A percentile compares a stretch with the other conserved stretches of the same genome.
phyloP scores from a whole-genome alignment of 2,329 filamentous ascomycete genomes.

The Rachicladosporium sp. region DNA sequence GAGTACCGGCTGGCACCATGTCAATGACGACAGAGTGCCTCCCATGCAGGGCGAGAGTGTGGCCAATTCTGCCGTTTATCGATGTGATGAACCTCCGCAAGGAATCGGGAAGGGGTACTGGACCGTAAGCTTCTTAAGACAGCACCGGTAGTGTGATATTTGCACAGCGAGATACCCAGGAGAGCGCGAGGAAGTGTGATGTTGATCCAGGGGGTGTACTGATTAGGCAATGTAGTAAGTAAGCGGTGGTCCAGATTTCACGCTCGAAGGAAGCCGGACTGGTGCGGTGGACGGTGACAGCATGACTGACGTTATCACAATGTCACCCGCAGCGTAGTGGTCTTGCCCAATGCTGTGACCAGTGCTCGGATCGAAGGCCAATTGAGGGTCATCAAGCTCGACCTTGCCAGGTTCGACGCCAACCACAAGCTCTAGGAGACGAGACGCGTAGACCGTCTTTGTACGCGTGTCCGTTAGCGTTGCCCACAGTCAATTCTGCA shows the following conservation, averaged over 20 bases:
- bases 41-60: too few relatives aligned
- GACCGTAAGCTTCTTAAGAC: slow-evolving; percentile 19
- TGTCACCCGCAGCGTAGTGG: slow-evolving; percentile 55
- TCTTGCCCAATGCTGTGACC: slow-evolving; percentile 62
- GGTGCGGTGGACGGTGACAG: too few relatives aligned
- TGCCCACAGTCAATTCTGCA: neutral
- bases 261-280: too few relatives aligned
- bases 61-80: too few relatives aligned
- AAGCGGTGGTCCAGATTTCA: neutral
- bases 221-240: slow-evolving; percentile 59
- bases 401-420: slow-evolving; percentile 1
- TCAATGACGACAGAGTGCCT: slow-evolving; percentile 44
- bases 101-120: too few relatives aligned
- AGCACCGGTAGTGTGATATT: slow-evolving; percentile 37
- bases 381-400: slow-evolving; percentile 6
- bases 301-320: neutral
- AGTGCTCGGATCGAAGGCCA: slow-evolving; percentile 58
- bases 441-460: slow-evolving; percentile 30
- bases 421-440: slow-evolving; percentile 4
- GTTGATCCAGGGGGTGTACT: slow-evolving; percentile 45
- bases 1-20: slow-evolving; percentile 38
- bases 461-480: neutral
- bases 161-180: slow-evolving; percentile 33
- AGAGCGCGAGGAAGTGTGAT: slow-evolving; percentile 38
- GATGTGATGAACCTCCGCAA: too few relatives aligned